Base-by-base conservation (phyloP, 1,284 basidiomycete species). In the Termitomyces sp. region DNA sequence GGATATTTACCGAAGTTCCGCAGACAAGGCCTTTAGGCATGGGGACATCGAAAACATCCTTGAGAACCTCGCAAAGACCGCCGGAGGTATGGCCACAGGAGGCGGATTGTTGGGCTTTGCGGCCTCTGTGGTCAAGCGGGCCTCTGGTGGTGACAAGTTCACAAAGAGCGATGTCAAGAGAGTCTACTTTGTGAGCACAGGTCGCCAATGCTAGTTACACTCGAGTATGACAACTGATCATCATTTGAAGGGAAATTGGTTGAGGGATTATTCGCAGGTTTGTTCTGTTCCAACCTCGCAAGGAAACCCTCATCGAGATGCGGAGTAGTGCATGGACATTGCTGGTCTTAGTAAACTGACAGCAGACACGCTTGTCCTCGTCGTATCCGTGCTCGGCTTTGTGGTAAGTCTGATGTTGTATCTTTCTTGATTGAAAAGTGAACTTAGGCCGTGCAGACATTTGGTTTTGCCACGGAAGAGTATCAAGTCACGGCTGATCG, bases 401-500 rank as follows among this genome's bases (percentile, higher is more conserved):
- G 76, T 84, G 75, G 86, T 84, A 57, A 61, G 79, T 24, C 28
- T 18, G 19, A 18, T 19, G 8, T 13, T n/a, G 18, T 30, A 5
- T 16, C 21, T 19, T 46, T 11, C 3, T 11, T 35, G 40, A 16
- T 26, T 6, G 24, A 14, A 34, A 26, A 21, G 6, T 18, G 11
- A 9, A 33, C 16, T 49, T 41, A 37, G 24, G 21, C 3, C 30
- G 37, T 16, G 8, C 48, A 82, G 81, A 79, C 80, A 1, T 84
- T 83, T 60, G 89, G 88, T 8, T 89, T 84, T 61, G 80, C 82
- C 18, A 85, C 84, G 7, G 76, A 77, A 52, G 88, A 91, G 66
- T 93, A 91, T 57, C 79, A 93, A 70, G 84, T 93, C 30, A 93
- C 90, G 9, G 75, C 83, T 39, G 89, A 92, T 51, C 78, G 89